Conservation (phyloP, 176 grass and related monocot species). For the Dactylis glomerata region DNA sequence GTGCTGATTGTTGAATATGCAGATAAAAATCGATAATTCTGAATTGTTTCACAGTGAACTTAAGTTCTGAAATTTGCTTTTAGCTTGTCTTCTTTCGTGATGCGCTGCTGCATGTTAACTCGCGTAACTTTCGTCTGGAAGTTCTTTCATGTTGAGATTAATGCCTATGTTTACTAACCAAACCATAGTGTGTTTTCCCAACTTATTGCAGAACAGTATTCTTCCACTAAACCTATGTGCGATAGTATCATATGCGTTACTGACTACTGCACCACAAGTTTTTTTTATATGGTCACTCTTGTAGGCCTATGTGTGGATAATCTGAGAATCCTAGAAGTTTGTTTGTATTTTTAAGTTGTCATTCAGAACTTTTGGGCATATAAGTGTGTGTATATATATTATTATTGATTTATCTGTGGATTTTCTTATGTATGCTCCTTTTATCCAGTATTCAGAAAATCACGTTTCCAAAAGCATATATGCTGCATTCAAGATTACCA, state of each 20-base stretch:
- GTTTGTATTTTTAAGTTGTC: constrained; percentile 27
- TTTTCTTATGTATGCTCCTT: constrained; percentile 7
- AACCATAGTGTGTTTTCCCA: neutral
- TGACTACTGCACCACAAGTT: neutral
- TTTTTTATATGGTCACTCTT: neutral
- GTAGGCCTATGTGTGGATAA: constrained; percentile 10
- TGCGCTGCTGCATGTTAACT: neutral
- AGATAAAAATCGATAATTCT: constrained; percentile 13
- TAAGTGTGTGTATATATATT: neutral
- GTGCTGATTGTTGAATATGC: neutral
- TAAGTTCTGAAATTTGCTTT: neutral
- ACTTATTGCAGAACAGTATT: neutral
- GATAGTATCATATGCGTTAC: neutral
- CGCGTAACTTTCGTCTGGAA: neutral
- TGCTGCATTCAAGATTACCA: constrained; percentile 81
- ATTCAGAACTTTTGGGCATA: neutral
- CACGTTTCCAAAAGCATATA: constrained; percentile 98
- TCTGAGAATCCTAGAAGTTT: neutral
- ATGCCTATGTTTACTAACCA: neutral
- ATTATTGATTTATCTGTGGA: constrained; percentile 7
- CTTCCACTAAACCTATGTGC: constrained; percentile 1
- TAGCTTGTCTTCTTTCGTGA: neutral
- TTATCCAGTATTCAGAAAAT: constrained; percentile 81
- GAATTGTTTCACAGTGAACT: neutral
- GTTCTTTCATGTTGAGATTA: neutral